Base-by-base conservation (phyloP, 2,329 filamentous ascomycete species). In the Apiospora aurea region DNA sequence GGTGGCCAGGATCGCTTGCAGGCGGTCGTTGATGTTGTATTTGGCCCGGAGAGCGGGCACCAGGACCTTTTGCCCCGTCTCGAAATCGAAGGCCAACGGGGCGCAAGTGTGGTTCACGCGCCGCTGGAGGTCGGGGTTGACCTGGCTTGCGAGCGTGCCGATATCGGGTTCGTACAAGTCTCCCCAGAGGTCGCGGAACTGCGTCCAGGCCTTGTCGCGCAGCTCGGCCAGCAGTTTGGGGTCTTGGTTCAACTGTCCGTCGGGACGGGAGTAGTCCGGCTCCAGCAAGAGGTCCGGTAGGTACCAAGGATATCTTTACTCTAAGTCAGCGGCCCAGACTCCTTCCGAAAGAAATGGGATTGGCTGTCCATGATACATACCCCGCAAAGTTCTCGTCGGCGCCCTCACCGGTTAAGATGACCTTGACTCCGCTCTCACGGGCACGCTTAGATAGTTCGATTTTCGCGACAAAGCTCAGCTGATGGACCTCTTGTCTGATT, bases 401-500 rank as follows among this genome's bases (percentile, higher is more conserved):
- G 1, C 74, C 74, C 49, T 75, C 74, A n/a, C 74, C 74, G 43
- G 70, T 75, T 14, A 75, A 51, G 14, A 75, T 73, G 1, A 74
- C 73, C 69, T 75, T 86, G 76, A 85, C 82, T 4, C 85, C 85
- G 6, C 80, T 76, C 24, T 84, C 80, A 26, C 79, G 81, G 6
- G 83, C 81, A 2, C 84, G 75, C 67, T 83, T 81, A 2, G 83
- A 84, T 21, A 87, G 78, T 21, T 83, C 81, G 71, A 81, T 83
- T 70, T 86, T 86, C 46, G 83, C 85, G 29, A 87, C 80, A 57
- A 80, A 85, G 73, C 86, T 86, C 38, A 87, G 81, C 73, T 88
- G 51, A 34, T 18, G 14, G 4, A 10, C 26, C 7, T 26, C 26
- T 29, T 18, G 26, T 18, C 51, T 57, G 29, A 2, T 3, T n/a